A percentile compares a stretch with the other conserved stretches of the same genome.
Conservation (phyloP, 306 rosid genomes). For the Luffa acutangula region DNA sequence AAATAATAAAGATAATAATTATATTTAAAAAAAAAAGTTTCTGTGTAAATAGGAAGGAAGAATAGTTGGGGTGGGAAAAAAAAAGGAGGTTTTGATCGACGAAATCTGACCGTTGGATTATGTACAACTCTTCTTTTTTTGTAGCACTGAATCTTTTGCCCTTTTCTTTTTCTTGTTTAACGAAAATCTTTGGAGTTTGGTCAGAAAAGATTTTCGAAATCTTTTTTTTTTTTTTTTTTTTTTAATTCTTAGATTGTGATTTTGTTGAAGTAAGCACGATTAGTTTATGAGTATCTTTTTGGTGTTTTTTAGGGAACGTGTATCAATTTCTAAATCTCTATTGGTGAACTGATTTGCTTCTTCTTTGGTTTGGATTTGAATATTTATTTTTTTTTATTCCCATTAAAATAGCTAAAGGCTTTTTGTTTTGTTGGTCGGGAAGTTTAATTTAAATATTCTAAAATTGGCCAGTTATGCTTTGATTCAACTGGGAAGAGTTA, state of each 20-base stretch:
- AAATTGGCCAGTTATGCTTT: neutral
- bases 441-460: neutral
- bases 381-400: neutral
- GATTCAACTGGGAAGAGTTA: neutral
- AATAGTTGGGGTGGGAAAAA: neutral
- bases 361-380: neutral
- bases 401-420: neutral
- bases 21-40: neutral
- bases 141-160: neutral
- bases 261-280: neutral
- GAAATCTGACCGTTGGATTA: slow-evolving; percentile 8
- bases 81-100: neutral
- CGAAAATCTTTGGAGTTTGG: neutral
- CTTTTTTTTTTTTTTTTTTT: neutral
- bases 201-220: neutral
- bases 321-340: neutral
- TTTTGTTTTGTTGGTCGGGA: neutral
- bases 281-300: neutral
- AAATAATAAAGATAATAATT: neutral
- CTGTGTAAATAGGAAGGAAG: slow-evolving; percentile 1
- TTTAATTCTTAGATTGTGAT: neutral
- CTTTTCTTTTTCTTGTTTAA: neutral
- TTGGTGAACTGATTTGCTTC: neutral
- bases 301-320: neutral
- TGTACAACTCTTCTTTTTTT: neutral